Percentiles rank a stretch among this genome's conserved stretches.
Evolutionary conservation across 305 asterid species (phyloP).

Genomic region (Fraxinus angustifolia): DNA sequence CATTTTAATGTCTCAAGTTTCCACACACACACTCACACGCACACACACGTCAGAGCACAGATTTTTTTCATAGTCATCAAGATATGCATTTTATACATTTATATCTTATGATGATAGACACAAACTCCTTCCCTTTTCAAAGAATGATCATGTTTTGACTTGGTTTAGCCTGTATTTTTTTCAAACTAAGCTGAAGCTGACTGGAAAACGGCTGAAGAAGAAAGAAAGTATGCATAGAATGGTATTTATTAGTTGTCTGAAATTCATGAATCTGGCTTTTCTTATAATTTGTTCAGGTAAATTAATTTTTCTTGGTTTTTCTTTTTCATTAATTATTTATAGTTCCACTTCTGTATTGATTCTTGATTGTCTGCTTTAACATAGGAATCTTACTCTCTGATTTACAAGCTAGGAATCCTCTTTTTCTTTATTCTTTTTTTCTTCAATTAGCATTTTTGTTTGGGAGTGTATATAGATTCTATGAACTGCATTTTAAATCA

Average conservation of each 20-base stretch:
- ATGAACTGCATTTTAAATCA: not conserved
- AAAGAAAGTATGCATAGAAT: constrained; percentile 31
- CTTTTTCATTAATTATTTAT: not conserved
- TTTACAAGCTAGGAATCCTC: not conserved
- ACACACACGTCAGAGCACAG: not conserved
- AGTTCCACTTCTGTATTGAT: not conserved
- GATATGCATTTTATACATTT: not conserved
- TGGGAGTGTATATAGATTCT: not conserved
- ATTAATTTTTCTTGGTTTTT: not conserved
- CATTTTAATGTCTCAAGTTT: constrained; percentile 24
- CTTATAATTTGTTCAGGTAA: constrained; percentile 51
- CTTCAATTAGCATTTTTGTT: not conserved
- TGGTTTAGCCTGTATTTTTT: constrained; percentile 23
- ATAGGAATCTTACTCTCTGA: not conserved
- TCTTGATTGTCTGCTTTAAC: not conserved
- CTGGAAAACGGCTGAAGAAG: not conserved
- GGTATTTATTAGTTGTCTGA: constrained; percentile 22
- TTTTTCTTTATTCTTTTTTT: not conserved
- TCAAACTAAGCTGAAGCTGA: constrained; percentile 17
- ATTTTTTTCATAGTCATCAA: constrained; percentile 18
- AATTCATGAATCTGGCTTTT: constrained; percentile 38
- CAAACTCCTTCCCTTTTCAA: constrained; percentile 31
- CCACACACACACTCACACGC: not conserved
- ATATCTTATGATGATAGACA: constrained; percentile 17
- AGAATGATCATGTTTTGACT: constrained; percentile 35